Evolutionary conservation across 805 yeast genomes (phyloP), one percentile per base, ranked within the genome.

Genomic region (Priceomyces medius): DNA sequence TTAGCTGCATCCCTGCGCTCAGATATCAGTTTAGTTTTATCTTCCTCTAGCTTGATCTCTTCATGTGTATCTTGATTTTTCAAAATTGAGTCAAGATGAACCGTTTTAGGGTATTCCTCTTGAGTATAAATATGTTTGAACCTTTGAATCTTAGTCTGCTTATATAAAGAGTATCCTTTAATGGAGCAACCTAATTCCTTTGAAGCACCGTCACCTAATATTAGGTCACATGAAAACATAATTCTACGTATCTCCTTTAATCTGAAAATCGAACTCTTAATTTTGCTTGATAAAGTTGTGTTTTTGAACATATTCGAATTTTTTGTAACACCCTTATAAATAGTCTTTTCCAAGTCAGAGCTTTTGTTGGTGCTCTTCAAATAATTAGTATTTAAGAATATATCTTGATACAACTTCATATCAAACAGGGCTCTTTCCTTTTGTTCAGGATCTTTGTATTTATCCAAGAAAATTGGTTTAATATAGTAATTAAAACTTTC

Each of bases 161-260:
- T 68, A 45, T 74, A 76, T n/a, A 85, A 69, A 0, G 83, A 63
- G 53, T 80, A 85, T 0, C 96, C 97, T 49, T 77, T 78, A 1
- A 90, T 71, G 0, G 88, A 84, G 36, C 91, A 74, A 0, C 71
- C 68, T 14, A 90, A 42, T 2, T 45, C 44, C 4, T 71, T 72
- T 12, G 62, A 65, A 3, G 54, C 38, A 2, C 53, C 56, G 27
- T 77, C 78, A 35, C 80, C 73, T 4, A 88, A 61, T 1, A 78
- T 72, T 35, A 89, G 59, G 7, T 81, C 77, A 45, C 85, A 78
- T 12, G 76, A 71, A 54, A 85, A 86, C 37, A 75, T 77, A 0
- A 81, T 72, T 36, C 95, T 63, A 36, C 76, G 76, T 3, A 85
- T 73, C 49, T 83, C 85, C 47, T 78, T 82, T 21, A 79, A 68